phyloP scores from a whole-genome alignment of 257 asterid species.

The Penstemon eatonii region DNA sequence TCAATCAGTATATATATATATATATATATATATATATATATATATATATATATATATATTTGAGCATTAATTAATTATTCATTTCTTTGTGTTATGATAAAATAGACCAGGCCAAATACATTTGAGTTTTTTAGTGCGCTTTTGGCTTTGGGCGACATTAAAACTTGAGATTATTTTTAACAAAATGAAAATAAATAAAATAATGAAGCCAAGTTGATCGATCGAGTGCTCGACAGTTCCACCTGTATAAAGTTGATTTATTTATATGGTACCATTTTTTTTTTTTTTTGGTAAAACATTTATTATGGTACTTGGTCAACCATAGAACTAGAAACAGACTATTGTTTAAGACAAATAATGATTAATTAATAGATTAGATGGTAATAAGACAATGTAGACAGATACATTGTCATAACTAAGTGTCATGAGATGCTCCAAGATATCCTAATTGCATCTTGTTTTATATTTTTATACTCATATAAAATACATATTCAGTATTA shows the following conservation, averaged over 20 bases:
- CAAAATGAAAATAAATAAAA: constrained; percentile 23
- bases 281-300: not conserved
- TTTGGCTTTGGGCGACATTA: constrained; percentile 34
- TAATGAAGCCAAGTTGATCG: constrained; percentile 10
- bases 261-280: constrained; percentile 2
- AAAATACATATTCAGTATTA: not conserved
- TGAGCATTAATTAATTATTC: no score
- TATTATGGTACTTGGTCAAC: constrained; percentile 43
- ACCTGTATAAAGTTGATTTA: constrained; percentile 16
- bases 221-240: constrained; percentile 36
- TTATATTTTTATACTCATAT: not conserved
- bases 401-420: not conserved
- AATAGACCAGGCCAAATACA: constrained; percentile 4
- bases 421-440: constrained; percentile 18
- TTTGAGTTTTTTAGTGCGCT: constrained; percentile 27
- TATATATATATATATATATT: no score
- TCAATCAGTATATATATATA: no score
- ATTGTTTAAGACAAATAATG: constrained; percentile 6
- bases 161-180: constrained; percentile 23
- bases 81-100: constrained; percentile 13
- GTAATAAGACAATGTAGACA: constrained; percentile 11
- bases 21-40: no score
- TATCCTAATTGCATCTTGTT: not conserved
- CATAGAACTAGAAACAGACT: constrained; percentile 24
- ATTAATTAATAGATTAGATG: not conserved